These are phyloP conservation scores for Glaciozyma antarctica DNA, from an alignment of 768 basidiomycete genomes.

Conservation along the genomic window DNA sequence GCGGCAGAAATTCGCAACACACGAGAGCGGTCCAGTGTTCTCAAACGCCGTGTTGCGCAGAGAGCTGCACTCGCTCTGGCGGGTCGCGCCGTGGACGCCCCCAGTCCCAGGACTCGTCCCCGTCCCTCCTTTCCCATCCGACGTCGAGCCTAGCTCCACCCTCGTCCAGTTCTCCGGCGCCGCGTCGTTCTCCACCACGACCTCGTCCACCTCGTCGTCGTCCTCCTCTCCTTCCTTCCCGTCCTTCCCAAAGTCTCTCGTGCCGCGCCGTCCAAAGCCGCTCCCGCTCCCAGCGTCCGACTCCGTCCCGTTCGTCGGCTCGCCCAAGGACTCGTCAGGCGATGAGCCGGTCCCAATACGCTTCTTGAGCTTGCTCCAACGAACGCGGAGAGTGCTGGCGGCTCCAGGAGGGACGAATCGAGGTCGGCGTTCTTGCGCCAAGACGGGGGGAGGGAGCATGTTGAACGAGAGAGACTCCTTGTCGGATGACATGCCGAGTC, in stretches of 20 bases:
- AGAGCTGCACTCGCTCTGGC: constrained; percentile 39
- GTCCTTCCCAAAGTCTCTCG: constrained; percentile 36
- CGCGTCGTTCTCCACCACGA: constrained; percentile 56
- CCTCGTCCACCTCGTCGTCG: constrained; percentile 46
- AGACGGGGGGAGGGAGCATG: too few relatives aligned
- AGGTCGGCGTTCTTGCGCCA: too few relatives aligned
- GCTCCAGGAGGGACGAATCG: too few relatives aligned
- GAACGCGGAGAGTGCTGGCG: too few relatives aligned
- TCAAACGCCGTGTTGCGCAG: constrained; percentile 28
- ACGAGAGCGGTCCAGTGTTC: constrained; percentile 12
- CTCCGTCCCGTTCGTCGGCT: constrained; percentile 25
- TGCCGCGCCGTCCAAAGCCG: constrained; percentile 33
- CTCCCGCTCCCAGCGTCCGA: constrained; percentile 14
- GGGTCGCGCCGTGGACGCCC: constrained; percentile 41
- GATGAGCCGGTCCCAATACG: constrained; percentile 52
- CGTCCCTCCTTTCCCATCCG: constrained; percentile 39
- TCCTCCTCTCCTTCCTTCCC: constrained; percentile 8
- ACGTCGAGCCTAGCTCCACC: constrained; percentile 47
- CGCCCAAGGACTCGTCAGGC: constrained; percentile 38
- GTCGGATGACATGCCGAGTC: too few relatives aligned
- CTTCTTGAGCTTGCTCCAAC: constrained; percentile 42
- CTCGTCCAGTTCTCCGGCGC: constrained; percentile 40
- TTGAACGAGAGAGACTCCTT: too few relatives aligned
- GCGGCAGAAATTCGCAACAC: constrained; percentile 39
- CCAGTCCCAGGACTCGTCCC: constrained; percentile 41